These are phyloP conservation scores for Pezicula rhizophila DNA, from an alignment of 2,329 filamentous ascomycete species.

Conservation along the genomic window DNA sequence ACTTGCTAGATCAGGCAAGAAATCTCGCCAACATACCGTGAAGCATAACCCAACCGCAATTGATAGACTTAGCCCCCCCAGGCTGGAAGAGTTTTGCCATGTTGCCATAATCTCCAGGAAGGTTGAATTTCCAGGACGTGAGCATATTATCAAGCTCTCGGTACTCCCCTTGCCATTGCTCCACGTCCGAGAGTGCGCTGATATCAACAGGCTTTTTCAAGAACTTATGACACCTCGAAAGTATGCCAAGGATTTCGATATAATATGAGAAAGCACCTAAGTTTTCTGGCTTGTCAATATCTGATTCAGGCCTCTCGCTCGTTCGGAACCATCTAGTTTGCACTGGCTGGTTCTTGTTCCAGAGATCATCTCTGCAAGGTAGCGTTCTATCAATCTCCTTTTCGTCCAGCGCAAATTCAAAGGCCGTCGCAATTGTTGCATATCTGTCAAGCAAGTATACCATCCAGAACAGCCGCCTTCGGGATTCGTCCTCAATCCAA, in stretches of 20 bases:
- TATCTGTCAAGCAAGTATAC: constrained; percentile 87
- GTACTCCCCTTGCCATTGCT: constrained; percentile 84
- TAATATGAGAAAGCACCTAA: constrained; percentile 86
- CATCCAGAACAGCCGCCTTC: constrained; percentile 87
- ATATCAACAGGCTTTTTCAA: constrained; percentile 88
- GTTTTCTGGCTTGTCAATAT: constrained; percentile 68
- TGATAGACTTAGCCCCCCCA: constrained; percentile 61
- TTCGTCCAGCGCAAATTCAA: constrained; percentile 84
- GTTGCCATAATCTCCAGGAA: constrained; percentile 80
- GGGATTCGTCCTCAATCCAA: constrained; percentile 84
- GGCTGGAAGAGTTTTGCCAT: constrained; percentile 72
- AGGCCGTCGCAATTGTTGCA: constrained; percentile 83
- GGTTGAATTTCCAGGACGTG: constrained; percentile 74
- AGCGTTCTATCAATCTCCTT: constrained; percentile 83
- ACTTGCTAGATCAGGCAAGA: neutral
- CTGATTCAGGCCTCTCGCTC: constrained; percentile 49
- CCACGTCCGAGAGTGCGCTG: constrained; percentile 74
- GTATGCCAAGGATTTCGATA: constrained; percentile 80
- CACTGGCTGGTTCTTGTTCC: constrained; percentile 75
- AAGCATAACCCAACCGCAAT: constrained; percentile 84
- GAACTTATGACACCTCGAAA: constrained; percentile 84
- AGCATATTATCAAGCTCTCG: constrained; percentile 77
- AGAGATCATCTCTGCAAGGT: constrained; percentile 82
- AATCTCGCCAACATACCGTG: constrained; percentile 38
- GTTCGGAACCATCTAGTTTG: constrained; percentile 77